Evolutionary conservation across 306 rosid genomes (phyloP).

Genomic region (Begonia masoniana): DNA sequence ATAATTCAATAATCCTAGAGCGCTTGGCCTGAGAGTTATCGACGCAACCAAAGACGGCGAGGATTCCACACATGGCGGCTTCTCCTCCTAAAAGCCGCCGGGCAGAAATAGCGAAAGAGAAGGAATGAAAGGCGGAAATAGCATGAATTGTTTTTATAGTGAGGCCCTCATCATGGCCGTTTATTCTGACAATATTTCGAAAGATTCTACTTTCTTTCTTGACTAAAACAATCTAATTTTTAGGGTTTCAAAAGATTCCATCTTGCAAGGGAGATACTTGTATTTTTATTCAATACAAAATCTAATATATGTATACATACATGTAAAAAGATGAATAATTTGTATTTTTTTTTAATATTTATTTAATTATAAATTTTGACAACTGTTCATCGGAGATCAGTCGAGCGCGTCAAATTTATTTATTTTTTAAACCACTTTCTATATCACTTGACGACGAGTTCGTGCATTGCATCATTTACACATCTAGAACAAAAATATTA

Average conservation of each 20-base stretch:
- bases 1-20: slow-evolving; percentile 72
- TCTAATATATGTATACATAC: too few species aligned
- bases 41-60: slow-evolving; percentile 72
- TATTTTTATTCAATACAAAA: too few species aligned
- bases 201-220: slow-evolving; percentile 17
- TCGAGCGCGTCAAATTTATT: too few species aligned
- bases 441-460: too few species aligned
- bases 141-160: neutral
- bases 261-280: too few species aligned
- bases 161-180: slow-evolving; percentile 17
- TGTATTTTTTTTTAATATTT: neutral
- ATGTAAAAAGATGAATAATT: too few species aligned
- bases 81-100: slow-evolving; percentile 4
- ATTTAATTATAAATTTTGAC: too few species aligned
- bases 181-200: slow-evolving; percentile 15
- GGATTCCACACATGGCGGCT: slow-evolving; percentile 95
- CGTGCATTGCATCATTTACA: too few species aligned
- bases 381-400: too few species aligned
- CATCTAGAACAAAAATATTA: too few species aligned
- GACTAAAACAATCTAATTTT: neutral
- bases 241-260: slow-evolving; percentile 11
- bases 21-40: slow-evolving; percentile 81
- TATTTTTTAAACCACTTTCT: too few species aligned
- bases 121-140: slow-evolving; percentile 13
- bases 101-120: neutral